Base-by-base conservation (phyloP, 139 green algal species). In the Coccomyxa sp. region DNA sequence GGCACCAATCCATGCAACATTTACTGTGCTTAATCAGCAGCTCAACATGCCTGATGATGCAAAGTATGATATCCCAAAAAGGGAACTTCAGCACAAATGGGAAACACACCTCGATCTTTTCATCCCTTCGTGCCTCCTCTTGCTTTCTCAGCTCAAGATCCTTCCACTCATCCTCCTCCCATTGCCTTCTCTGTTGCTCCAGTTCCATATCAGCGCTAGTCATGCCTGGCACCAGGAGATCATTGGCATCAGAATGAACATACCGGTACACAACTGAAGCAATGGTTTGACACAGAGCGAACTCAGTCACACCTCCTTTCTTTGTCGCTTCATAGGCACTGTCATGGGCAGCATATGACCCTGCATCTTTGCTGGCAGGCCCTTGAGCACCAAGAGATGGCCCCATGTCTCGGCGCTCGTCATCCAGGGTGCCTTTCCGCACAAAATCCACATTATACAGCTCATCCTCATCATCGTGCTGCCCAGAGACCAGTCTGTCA, bases 361-460 rank as follows among this genome's bases (percentile, higher is more conserved):
- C 38, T 51, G 38, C 38, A 7, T 51, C 38, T 51, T 51, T 51
- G 38, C 38, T 51, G 38, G 38, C 38, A 7, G 38, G 38, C 38
- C 38, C 38, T 7, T 51, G 3, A 51, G 38, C 38, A 51, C 38
- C 38, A 7, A 51, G 38, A 51, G 38, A 51, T 51, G 38, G 38
- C 38, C 38, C 38, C 38, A 51, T 51, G 38, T 51, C 38, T 11
- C 10, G 63, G 18, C 63, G 18, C 63, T 71, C 63, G 63, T 71
- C 63, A 21, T 71, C 63, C 9, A 71, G 63, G 63, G 63, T 71
- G 21, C 80, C 85, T 84, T 94, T 95, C 14, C 81, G 80, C 59
- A 94, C 45, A 67, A 96, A 96, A 81, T 96, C 93, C 67, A 97
- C 93, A 80, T 95, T 92, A 74, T 94, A 97, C 63, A 84, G 81